Percentiles rank a stretch among this genome's conserved stretches.
These are phyloP conservation scores for Aspergillus arachidicola DNA, from an alignment of 2,329 filamentous ascomycete genomes.

Conservation along the genomic window DNA sequence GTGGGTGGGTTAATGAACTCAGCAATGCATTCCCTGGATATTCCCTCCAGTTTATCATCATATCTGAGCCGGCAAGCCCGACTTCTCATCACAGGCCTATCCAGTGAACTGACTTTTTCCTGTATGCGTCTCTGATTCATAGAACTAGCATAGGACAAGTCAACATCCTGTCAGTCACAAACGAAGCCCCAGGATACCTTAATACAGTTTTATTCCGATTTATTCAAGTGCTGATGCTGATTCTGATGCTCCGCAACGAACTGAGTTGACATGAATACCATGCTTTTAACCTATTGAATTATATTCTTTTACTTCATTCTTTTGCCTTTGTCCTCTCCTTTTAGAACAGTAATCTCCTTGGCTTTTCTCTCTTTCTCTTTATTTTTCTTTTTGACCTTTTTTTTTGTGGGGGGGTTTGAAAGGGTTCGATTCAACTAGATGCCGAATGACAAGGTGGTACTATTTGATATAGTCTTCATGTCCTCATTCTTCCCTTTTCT, in stretches of 20 bases:
- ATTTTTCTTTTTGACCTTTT: not conserved
- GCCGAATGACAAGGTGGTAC: not conserved
- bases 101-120: not conserved
- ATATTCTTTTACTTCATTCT: not conserved
- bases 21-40: not conserved
- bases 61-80: not conserved
- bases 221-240: not conserved
- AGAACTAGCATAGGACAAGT: not conserved
- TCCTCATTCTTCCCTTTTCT: not conserved
- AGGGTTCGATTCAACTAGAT: not conserved
- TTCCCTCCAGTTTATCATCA: not conserved
- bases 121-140: not conserved
- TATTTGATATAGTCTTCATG: constrained; percentile 3
- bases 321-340: not conserved
- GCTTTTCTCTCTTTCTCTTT: not conserved
- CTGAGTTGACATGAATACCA: not conserved
- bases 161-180: not conserved
- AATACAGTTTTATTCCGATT: not conserved
- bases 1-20: not conserved
- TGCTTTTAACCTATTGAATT: not conserved
- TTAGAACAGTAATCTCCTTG: not conserved
- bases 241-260: not conserved
- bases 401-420: not conserved
- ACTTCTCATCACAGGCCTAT: not conserved
- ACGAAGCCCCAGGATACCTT: not conserved